Evolutionary conservation across 208 protist species (phyloP).

Genomic region (Trypanosoma vivax): DNA sequence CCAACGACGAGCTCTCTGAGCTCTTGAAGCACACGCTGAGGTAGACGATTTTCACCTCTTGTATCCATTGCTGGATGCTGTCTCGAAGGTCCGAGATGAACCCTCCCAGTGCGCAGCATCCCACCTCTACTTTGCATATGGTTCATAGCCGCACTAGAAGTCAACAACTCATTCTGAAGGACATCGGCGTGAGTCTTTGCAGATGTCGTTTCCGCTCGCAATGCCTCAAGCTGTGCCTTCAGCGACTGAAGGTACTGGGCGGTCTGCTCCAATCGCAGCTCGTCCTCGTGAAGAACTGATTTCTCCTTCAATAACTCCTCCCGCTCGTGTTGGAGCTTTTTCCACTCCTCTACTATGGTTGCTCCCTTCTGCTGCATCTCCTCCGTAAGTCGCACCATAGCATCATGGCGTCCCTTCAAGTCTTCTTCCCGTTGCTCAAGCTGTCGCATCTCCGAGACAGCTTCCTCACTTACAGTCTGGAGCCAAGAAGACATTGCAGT

Average conservation of each 20-base stretch:
- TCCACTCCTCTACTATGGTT: conserved; percentile 26
- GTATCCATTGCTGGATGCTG: background rate
- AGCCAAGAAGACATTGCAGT: conserved; percentile 30
- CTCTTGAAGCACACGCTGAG: conserved; percentile 10
- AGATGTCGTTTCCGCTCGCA: conserved; percentile 11
- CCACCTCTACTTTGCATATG: background rate
- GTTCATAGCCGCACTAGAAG: background rate
- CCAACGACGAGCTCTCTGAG: conserved; percentile 8
- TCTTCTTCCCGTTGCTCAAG: conserved; percentile 37
- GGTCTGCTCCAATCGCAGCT: conserved; percentile 40
- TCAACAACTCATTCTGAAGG: conserved; percentile 8
- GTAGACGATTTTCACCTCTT: conserved; percentile 7
- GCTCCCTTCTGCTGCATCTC: conserved; percentile 27
- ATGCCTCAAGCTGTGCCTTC: conserved; percentile 22
- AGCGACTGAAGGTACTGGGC: conserved; percentile 34
- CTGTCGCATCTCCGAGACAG: conserved; percentile 30
- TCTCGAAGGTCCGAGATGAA: no score
- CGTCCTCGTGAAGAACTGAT: conserved; percentile 40
- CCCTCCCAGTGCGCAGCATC: no score
- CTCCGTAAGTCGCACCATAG: conserved; percentile 21
- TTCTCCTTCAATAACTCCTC: conserved; percentile 21
- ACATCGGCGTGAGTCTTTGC: background rate
- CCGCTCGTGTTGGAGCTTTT: conserved; percentile 28
- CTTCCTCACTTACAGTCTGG: conserved; percentile 17
- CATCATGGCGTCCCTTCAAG: conserved; percentile 30